Conservation (phyloP, 139 green algal genomes). For the Picochlorum sp. region DNA sequence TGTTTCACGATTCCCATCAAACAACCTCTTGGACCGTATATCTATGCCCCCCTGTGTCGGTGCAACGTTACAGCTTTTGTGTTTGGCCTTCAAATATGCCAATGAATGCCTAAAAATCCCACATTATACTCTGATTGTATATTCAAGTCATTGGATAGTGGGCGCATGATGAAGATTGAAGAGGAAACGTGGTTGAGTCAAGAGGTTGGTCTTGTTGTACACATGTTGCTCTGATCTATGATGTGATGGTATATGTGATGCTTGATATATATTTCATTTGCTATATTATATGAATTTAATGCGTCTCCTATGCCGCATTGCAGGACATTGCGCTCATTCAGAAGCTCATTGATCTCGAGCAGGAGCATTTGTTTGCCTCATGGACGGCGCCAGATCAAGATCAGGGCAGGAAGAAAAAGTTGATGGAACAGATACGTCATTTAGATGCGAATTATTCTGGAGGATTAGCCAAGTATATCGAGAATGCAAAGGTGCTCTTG, state of each 20-base stretch:
- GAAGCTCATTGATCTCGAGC: conserved; percentile 32
- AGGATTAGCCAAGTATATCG: conserved; percentile 75
- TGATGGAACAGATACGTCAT: conserved; percentile 55
- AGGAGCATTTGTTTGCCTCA: conserved; percentile 66
- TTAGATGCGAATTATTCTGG: conserved; percentile 73
- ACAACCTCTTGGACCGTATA: no score
- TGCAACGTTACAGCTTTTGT: no score
- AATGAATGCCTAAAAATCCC: not conserved
- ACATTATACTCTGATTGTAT: not conserved
- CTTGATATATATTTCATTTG: not conserved
- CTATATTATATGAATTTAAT: not conserved
- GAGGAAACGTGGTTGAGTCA: conserved; percentile 1
- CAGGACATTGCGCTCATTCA: conserved; percentile 32
- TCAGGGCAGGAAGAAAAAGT: conserved; percentile 48
- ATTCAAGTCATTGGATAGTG: not conserved
- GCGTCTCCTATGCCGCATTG: not conserved
- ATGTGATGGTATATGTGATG: not conserved
- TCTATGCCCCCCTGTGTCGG: no score
- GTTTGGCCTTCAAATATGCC: no score
- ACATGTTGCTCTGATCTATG: not conserved
- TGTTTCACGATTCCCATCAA: no score
- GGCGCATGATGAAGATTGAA: not conserved
- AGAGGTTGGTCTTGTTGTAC: not conserved
- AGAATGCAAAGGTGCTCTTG: conserved; percentile 79
- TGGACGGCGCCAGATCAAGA: conserved; percentile 54